Evolutionary conservation across 768 basidiomycete genomes (phyloP).

Genomic region (Chalciporus chontae): DNA sequence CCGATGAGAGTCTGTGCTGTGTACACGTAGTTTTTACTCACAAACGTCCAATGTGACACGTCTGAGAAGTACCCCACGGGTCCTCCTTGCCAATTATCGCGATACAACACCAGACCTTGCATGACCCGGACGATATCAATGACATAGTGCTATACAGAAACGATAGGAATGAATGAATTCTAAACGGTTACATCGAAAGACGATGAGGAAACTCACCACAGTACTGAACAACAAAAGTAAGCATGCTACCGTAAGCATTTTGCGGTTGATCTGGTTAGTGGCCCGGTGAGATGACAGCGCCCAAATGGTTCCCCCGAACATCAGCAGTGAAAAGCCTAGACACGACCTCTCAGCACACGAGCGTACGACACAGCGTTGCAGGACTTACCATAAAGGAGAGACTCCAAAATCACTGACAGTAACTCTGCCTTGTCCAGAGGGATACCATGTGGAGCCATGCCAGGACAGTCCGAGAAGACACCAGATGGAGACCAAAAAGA

Average conservation of each 20-base stretch:
- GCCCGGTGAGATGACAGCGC: slow-evolving; percentile 11
- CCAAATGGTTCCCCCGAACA: slow-evolving; percentile 33
- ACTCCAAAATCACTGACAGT: slow-evolving; percentile 17
- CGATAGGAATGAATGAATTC: neutral
- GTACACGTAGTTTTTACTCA: slow-evolving; percentile 24
- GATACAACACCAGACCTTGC: slow-evolving; percentile 24
- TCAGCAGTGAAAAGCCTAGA: slow-evolving; percentile 34
- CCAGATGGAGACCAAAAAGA: neutral
- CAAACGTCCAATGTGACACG: slow-evolving; percentile 26
- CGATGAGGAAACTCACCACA: slow-evolving; percentile 12
- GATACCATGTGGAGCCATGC: slow-evolving; percentile 4
- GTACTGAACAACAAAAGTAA: slow-evolving; percentile 31
- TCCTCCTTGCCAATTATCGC: slow-evolving; percentile 15
- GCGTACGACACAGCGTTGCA: neutral
- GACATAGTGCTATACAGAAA: slow-evolving; percentile 21
- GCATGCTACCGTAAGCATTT: slow-evolving; percentile 23
- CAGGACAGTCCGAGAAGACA: neutral
- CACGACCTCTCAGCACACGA: neutral
- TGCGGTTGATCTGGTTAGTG: slow-evolving; percentile 12
- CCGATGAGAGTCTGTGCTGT: slow-evolving; percentile 28
- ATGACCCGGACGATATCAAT: slow-evolving; percentile 24
- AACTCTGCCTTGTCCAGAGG: slow-evolving; percentile 21
- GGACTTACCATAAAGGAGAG: slow-evolving; percentile 17
- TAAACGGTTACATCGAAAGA: neutral
- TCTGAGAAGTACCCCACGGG: slow-evolving; percentile 26